A percentile compares a stretch with the other conserved stretches of the same genome.
Conservation (phyloP, 140 eudicot genomes). For the Ambrosia hybrid region DNA sequence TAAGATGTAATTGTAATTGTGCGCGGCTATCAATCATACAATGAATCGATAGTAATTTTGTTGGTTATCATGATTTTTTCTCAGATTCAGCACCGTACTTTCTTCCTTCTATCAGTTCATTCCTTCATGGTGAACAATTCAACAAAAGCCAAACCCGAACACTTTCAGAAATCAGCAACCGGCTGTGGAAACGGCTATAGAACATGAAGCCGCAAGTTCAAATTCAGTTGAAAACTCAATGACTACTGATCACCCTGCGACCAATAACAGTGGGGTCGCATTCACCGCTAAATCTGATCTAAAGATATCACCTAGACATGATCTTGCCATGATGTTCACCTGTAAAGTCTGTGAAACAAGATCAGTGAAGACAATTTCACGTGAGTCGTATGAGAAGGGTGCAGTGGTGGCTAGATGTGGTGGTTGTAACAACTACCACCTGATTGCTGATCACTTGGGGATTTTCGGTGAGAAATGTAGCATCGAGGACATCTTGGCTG, state of each 20-base stretch:
- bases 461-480: conserved; percentile 85
- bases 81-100: conserved; percentile 37
- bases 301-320: conserved; percentile 75
- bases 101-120: conserved; percentile 39
- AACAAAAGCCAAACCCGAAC: conserved; percentile 32
- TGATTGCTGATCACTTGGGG: conserved; percentile 85
- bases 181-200: conserved; percentile 17
- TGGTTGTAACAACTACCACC: conserved; percentile 81
- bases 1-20: not conserved
- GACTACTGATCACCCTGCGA: conserved; percentile 18
- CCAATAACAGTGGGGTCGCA: conserved; percentile 23
- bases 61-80: not conserved
- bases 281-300: conserved; percentile 55
- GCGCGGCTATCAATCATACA: not conserved
- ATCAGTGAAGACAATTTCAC: conserved; percentile 71
- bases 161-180: conserved; percentile 43
- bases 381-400: conserved; percentile 89
- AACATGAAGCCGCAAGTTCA: conserved; percentile 35
- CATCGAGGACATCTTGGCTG: conserved; percentile 81
- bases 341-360: conserved; percentile 88
- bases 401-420: conserved; percentile 84
- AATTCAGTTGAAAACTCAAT: conserved; percentile 24
- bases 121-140: conserved; percentile 23
- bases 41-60: not conserved
- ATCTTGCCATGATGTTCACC: conserved; percentile 81